phyloP scores from a whole-genome alignment of 192 early-diverging fungal genomes.

The Gigaspora rosea region DNA sequence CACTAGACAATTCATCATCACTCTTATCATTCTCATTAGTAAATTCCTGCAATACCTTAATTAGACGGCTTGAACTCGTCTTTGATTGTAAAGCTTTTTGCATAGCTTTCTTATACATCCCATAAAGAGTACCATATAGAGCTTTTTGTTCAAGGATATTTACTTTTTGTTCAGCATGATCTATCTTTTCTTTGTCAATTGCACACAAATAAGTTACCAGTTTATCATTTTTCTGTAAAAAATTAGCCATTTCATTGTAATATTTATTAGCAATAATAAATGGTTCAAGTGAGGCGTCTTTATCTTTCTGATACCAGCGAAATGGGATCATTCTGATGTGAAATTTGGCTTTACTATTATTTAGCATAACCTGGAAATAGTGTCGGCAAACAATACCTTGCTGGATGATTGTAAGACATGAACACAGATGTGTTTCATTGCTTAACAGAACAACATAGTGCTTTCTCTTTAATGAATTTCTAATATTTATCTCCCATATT shows the following conservation, averaged over 20 bases:
- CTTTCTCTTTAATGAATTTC: neutral
- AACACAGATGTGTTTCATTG: neutral
- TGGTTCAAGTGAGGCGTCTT: neutral
- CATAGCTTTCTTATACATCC: neutral
- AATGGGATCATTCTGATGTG: neutral
- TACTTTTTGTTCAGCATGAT: neutral
- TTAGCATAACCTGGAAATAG: conserved; percentile 3
- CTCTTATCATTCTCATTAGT: neutral
- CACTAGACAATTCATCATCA: neutral
- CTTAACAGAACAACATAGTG: neutral
- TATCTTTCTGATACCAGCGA: neutral
- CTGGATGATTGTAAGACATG: neutral
- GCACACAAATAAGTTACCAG: neutral
- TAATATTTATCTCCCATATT: neutral
- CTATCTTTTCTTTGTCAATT: neutral
- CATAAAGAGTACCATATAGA: neutral
- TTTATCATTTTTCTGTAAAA: neutral
- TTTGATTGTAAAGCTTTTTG: neutral
- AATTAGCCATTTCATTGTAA: neutral
- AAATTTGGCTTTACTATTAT: neutral
- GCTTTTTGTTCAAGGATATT: neutral
- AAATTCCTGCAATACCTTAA: neutral
- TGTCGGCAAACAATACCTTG: neutral
- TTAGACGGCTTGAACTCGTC: neutral
- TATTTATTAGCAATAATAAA: neutral